Evolutionary conservation across 306 rosid species (phyloP).

Genomic region (Boehmeria nivea): DNA sequence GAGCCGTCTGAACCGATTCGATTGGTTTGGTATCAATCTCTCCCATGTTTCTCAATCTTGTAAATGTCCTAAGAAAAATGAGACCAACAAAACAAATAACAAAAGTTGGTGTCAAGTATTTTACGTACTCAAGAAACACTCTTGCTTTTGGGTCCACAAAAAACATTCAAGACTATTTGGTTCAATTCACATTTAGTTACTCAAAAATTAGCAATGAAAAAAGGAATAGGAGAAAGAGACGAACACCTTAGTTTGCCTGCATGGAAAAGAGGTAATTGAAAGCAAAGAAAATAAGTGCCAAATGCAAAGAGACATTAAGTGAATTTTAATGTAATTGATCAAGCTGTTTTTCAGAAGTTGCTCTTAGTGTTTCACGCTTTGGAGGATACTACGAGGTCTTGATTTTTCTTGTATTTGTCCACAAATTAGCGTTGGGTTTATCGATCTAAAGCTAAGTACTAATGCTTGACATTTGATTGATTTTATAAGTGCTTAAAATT

Average conservation of each 20-base stretch:
- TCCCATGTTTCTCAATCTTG: slow-evolving; percentile 38
- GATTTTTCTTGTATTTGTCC: not conserved
- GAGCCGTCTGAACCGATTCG: slow-evolving; percentile 62
- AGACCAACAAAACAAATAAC: no score
- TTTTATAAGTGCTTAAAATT: not conserved
- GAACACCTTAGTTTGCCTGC: no score
- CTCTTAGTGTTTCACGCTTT: not conserved
- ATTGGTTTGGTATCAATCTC: slow-evolving; percentile 76
- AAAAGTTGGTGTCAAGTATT: no score
- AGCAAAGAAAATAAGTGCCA: no score
- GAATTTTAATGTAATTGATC: not conserved
- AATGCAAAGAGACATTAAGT: no score
- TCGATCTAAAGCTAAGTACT: not conserved
- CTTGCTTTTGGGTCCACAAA: not conserved
- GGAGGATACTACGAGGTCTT: not conserved
- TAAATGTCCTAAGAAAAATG: no score
- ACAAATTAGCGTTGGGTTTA: not conserved
- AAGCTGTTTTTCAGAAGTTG: not conserved
- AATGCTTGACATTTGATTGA: not conserved
- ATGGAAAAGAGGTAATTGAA: no score
- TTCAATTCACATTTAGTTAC: no score
- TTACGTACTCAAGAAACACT: not conserved
- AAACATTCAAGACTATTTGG: no score
- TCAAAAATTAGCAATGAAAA: no score
- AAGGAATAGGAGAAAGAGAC: no score